Evolutionary conservation across 176 grass and related monocot species (phyloP), one percentile per base, ranked within the genome.

Genomic region (Bothriochloa decipiens): DNA sequence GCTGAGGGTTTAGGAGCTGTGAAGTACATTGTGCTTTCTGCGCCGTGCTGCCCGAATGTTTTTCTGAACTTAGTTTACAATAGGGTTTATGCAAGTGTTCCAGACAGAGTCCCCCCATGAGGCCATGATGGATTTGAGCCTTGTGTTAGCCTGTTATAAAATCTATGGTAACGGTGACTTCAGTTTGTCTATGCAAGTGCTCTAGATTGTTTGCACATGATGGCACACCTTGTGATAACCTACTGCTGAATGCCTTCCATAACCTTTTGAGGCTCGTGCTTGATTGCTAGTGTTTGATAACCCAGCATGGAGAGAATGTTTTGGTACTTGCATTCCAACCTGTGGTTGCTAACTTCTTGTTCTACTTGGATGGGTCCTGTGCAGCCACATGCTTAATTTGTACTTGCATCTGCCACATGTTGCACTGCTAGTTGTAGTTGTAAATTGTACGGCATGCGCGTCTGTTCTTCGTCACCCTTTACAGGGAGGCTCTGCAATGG

Each of bases 401-500:
- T 60, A 82, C 49, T 60, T 20, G 5, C 27, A 46, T 33, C 26
- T 70, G 49, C 50, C 37, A 61, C 64, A 70, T 77, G 49, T 68
- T 75, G 72, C 28, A n/a, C 64, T 32, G 72, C 26, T 52, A 74
- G 37, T 39, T 82, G 32, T 60, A 81, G 26, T 28, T 76, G 78
- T 76, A 81, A 68, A 25, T 68, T 20, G 63, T 87, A 87, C 63
- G 78, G 39, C 33, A 25, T 45, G 33, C 74, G 61, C 39, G 23
- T 58, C 20, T 42, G 42, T 80, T 80, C 62, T 75, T 75, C 52
- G 27, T 13, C 82, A 22, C 7, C 10, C 79, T 77, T 86, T 84
- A 87, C 85, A 92, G 79, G 45, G n/a, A n/a, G n/a, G n/a, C n/a
- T 82, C 45, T 52, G 28, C 79, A 13, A 80, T 86, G 66, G 70